Evolutionary conservation across 2,329 filamentous ascomycete species (phyloP).

Genomic region (Shiraia bambusicola): DNA sequence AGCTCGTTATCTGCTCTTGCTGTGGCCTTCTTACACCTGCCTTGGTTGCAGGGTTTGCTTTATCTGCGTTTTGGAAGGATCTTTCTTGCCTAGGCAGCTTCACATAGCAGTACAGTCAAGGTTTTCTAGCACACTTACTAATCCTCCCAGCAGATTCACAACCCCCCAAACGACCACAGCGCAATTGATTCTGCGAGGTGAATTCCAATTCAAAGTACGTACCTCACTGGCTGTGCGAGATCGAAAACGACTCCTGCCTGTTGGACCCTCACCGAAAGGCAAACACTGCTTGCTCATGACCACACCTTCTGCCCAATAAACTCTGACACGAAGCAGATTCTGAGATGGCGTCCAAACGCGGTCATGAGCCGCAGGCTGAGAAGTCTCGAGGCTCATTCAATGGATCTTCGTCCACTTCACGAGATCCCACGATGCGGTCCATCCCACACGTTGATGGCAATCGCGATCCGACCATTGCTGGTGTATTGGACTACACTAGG

Average conservation of each 20-base stretch:
- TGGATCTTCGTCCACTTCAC: constrained; percentile 29
- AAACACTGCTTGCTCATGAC: constrained; percentile 2
- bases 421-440: constrained; percentile 27
- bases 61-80: too few species aligned
- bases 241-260: neutral
- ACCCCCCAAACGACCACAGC: constrained; percentile 12
- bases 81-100: neutral
- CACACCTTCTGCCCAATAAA: constrained; percentile 3
- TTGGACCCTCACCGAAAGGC: neutral
- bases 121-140: constrained; percentile 12
- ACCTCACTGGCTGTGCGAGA: neutral
- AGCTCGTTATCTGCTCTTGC: constrained; percentile 2
- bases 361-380: constrained; percentile 35
- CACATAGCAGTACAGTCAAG: constrained; percentile 8
- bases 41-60: neutral
- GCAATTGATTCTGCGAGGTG: constrained; percentile 3
- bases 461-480: constrained; percentile 26
- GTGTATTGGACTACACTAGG: constrained; percentile 27
- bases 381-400: constrained; percentile 26
- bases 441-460: constrained; percentile 41
- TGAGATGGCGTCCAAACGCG: constrained; percentile 43
- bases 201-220: constrained; percentile 19
- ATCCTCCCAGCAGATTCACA: constrained; percentile 13
- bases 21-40: constrained; percentile 1
- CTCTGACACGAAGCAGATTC: constrained; percentile 23